phyloP scores from a whole-genome alignment of 139 green algal genomes.

The Chlorella vulgaris region DNA sequence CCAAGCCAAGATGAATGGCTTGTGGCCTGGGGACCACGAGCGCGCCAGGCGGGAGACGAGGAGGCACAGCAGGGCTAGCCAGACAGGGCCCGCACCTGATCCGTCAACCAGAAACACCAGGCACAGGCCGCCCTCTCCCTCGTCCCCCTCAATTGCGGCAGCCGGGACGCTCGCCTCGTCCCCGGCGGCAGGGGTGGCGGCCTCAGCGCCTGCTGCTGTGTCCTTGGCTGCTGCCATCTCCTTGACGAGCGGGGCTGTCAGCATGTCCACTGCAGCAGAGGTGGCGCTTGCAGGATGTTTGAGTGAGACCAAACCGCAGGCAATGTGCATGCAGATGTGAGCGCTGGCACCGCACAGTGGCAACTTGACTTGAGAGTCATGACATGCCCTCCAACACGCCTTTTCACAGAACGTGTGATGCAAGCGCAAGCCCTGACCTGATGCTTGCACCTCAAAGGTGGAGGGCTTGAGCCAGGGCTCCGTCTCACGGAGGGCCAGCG shows the following conservation, averaged over 20 bases:
- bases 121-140: constrained; percentile 7
- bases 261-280: constrained; percentile 13
- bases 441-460: constrained; percentile 49
- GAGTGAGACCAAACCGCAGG: not conserved
- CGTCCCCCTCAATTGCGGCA: not conserved
- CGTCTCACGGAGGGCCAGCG: constrained; percentile 10
- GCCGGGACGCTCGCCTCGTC: not conserved
- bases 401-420: too few relatives aligned
- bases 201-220: not conserved
- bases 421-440: constrained; percentile 35
- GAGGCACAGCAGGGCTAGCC: not conserved
- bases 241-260: not conserved
- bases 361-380: too few relatives aligned
- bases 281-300: not conserved
- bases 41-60: not conserved
- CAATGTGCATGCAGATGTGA: constrained; percentile 5
- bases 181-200: not conserved
- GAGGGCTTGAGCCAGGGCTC: constrained; percentile 53
- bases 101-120: constrained; percentile 65
- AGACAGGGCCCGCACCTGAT: constrained; percentile 35
- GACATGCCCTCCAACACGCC: too few relatives aligned
- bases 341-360: too few relatives aligned
- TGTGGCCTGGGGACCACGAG: not conserved
- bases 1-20: not conserved
- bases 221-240: not conserved